A percentile compares a stretch with the other conserved stretches of the same genome.
phyloP scores from a whole-genome alignment of 495 filamentous ascomycete species.

The Penicillium pancosmium region DNA sequence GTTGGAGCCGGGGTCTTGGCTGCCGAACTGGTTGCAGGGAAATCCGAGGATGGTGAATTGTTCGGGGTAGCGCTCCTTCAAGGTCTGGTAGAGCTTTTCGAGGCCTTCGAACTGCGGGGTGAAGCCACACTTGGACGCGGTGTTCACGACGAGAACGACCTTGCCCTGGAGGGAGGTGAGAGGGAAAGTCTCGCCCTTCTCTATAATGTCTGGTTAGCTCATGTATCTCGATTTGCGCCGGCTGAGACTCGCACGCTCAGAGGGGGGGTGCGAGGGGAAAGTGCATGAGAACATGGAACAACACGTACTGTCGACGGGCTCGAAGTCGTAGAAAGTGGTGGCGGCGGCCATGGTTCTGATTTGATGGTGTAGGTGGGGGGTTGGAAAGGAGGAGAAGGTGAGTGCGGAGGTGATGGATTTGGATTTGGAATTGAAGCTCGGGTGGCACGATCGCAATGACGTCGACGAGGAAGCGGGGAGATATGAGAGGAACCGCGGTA shows the following conservation, averaged over 20 bases:
- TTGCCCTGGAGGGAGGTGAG: conserved; percentile 77
- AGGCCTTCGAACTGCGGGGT: conserved; percentile 94
- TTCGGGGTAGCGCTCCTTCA: conserved; percentile 67
- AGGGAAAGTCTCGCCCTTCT: conserved; percentile 71
- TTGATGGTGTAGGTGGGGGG: conserved; percentile 7
- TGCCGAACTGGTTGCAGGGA: conserved; percentile 97
- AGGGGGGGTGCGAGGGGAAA: neutral
- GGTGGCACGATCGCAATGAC: conserved; percentile 12
- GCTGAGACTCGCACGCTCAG: neutral
- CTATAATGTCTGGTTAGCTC: conserved; percentile 45
- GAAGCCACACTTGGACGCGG: conserved; percentile 99
- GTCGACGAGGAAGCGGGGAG: conserved; percentile 19
- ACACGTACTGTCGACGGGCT: conserved; percentile 74
- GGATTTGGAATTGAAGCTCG: conserved; percentile 2
- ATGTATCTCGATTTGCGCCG: conserved; percentile 15
- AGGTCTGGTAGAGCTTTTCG: conserved; percentile 83
- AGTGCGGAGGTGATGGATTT: neutral
- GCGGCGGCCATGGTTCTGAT: conserved; percentile 77
- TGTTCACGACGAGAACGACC: conserved; percentile 95
- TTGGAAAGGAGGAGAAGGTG: neutral
- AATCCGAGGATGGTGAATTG: conserved; percentile 90
- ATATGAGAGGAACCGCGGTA: neutral
- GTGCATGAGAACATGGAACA: neutral
- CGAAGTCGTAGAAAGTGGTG: conserved; percentile 90
- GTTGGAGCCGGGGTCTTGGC: conserved; percentile 84